Evolutionary conservation across 1,139 yeast genomes (phyloP), one percentile per base, ranked within the genome.

Genomic region (Geotrichum reessii): DNA sequence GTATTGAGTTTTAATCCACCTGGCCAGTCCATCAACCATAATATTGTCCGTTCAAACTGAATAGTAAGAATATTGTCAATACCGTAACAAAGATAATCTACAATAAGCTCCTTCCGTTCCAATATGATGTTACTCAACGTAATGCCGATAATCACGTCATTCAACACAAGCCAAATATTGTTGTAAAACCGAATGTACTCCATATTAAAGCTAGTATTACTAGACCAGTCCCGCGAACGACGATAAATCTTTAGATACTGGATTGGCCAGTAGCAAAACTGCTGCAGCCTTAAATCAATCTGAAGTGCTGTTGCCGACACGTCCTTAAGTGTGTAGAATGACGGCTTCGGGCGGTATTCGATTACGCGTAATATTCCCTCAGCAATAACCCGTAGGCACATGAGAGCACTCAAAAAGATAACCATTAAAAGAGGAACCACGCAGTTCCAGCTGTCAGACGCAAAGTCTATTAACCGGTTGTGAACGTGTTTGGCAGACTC

Each of bases 1-100:
- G 84, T 85, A 71, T 95, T 95, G 60, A 95, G 79, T 69, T 95
- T 95, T 67, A 95, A 84, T 1, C 99, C 99, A 9, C 95, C 97
- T 0, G 99, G 99, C 69, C 93, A 88, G 64, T 82, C 82, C 74
- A 92, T 90, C 42, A 95, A 77, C 95, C 96, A 87, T 1, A 76
- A 65, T 12, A 92, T 83, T 37, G 86, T 72, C 2, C 69, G 65
- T 47, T 78, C 75, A 55, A 86, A 73, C 46, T 73, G 73, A 27
- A 71, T 68, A 1, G 81, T 73, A 8, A 84, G 61, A 0, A 67
- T 56, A 25, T 71, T 67, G 50, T 78, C 77, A 48, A 83, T 70
- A 33, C 73, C 67, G 44, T 61, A 64, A 12, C 64, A 63, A 11
- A 70, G 58, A 7, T 58, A 58, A 0, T 64, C 57, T 0, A 73